These are phyloP conservation scores for Peziza echinospora DNA, from an alignment of 495 filamentous ascomycete genomes.

Conservation along the genomic window DNA sequence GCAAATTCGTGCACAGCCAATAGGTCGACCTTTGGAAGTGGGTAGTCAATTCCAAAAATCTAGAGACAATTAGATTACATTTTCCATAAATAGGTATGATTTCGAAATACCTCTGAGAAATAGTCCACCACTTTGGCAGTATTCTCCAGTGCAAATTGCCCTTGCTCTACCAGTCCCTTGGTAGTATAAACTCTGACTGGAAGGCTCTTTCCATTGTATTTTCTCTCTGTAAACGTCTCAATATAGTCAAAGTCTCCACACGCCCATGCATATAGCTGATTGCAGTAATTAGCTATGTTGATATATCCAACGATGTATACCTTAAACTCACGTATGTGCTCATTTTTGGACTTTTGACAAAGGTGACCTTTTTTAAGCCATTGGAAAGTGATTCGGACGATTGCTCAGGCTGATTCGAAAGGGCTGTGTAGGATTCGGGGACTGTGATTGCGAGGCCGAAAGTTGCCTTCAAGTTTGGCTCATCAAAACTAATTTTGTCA, in stretches of 20 bases:
- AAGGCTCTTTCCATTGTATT: constrained; percentile 59
- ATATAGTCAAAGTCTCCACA: constrained; percentile 93
- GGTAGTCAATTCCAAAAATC: constrained; percentile 85
- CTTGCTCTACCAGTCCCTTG: constrained; percentile 70
- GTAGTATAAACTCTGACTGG: constrained; percentile 96
- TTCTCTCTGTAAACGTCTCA: constrained; percentile 65
- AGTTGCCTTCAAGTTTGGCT: constrained; percentile 87
- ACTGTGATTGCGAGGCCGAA: constrained; percentile 86
- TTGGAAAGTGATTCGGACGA: constrained; percentile 25
- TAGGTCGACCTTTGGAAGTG: constrained; percentile 83
- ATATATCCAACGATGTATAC: not conserved
- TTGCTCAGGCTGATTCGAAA: constrained; percentile 88
- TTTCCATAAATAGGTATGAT: not conserved
- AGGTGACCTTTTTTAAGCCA: constrained; percentile 56
- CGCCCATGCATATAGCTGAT: constrained; percentile 73
- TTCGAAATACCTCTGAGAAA: constrained; percentile 48
- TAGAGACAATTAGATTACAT: constrained; percentile 6
- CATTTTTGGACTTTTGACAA: constrained; percentile 78
- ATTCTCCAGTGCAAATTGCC: constrained; percentile 62
- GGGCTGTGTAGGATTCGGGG: constrained; percentile 61
- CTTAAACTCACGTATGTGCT: constrained; percentile 55
- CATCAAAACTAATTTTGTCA: constrained; percentile 43
- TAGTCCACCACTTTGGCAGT: constrained; percentile 78
- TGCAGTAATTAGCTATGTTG: not conserved
- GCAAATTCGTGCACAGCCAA: constrained; percentile 94